Evolutionary conservation across 2,329 filamentous ascomycete genomes (phyloP), one percentile per base, ranked within the genome.

Genomic region (Fusarium ambrosium): DNA sequence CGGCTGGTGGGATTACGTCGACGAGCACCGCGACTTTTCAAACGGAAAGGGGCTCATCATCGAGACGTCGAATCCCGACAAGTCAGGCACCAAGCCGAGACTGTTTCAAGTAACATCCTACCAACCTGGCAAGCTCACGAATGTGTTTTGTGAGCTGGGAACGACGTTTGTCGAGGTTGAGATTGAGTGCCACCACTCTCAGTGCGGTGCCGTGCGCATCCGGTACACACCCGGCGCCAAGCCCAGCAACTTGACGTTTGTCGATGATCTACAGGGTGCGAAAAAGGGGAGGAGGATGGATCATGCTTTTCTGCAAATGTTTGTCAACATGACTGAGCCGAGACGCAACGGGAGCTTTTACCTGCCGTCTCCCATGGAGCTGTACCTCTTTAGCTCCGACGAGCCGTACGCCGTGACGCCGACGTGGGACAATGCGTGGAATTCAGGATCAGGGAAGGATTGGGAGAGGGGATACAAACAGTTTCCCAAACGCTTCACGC

Each of bases 121-220:
- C 18, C 39, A 55, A 16, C 39, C 10, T 20, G 22, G 18, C 1
- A 32, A 27, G 22, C 29, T 66, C 10, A 43, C 62, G 29, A 69
- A 65, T 18, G 62, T 59, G 3, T 43, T 64, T 10, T 69, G 62
- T 16, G 27, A 37, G 22, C 14, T 65, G 16, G 36, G 18, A 9
- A 65, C 66, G 27, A 55, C 53, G 9, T 45, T 59, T 27, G 53
- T 68, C 43, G 41, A 68, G 43, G 45, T 68, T 2, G 55, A 45
- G 16, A 39, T 68, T 27, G 62, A 56, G n/a, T 65, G 66, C 1
- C 45, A 64, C 20, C 51, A 56, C 8, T 55, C 62, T 16, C 34
- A 39, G n/a, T 64, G 62, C 29, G 36, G 32, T 11, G 62, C 62
- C 8, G 51, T 37, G 27, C 48, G 37, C 13, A 68, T 64, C 5